phyloP scores from a whole-genome alignment of 2,329 filamentous ascomycete species.

The Colletotrichum zoysiae region DNA sequence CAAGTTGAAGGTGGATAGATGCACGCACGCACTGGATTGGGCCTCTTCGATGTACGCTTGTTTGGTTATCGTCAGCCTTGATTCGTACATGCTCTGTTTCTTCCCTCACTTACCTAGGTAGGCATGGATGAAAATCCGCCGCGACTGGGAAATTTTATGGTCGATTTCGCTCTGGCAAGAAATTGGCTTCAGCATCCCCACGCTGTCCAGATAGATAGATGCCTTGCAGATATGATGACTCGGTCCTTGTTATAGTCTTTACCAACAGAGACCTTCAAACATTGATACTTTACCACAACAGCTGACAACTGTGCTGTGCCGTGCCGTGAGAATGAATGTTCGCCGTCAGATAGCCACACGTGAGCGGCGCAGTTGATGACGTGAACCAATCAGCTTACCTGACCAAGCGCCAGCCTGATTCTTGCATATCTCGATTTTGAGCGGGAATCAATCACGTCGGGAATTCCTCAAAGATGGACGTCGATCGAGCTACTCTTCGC shows the following conservation, averaged over 20 bases:
- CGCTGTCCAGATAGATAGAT: not conserved
- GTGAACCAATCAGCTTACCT: not conserved
- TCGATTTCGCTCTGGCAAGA: too few relatives aligned
- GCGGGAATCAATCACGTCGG: not conserved
- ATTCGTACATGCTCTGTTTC: not conserved
- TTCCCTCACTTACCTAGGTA: not conserved
- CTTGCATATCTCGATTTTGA: not conserved
- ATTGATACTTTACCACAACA: not conserved
- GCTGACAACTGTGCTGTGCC: not conserved
- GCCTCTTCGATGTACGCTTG: not conserved
- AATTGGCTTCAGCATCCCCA: not conserved
- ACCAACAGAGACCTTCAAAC: not conserved
- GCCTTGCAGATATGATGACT: not conserved
- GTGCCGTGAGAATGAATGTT: not conserved
- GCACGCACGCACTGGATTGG: not conserved
- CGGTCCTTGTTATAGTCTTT: not conserved
- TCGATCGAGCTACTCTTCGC: not conserved
- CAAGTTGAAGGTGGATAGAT: not conserved
- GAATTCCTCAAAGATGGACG: not conserved
- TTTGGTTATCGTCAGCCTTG: not conserved
- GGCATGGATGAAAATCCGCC: too few relatives aligned
- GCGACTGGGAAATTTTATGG: too few relatives aligned
- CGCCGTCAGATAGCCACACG: not conserved
- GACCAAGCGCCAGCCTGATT: not conserved
- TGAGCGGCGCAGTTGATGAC: not conserved